Base-by-base conservation (phyloP, 2,329 filamentous ascomycete genomes). In the Coniosporium tulheliwenetii region DNA sequence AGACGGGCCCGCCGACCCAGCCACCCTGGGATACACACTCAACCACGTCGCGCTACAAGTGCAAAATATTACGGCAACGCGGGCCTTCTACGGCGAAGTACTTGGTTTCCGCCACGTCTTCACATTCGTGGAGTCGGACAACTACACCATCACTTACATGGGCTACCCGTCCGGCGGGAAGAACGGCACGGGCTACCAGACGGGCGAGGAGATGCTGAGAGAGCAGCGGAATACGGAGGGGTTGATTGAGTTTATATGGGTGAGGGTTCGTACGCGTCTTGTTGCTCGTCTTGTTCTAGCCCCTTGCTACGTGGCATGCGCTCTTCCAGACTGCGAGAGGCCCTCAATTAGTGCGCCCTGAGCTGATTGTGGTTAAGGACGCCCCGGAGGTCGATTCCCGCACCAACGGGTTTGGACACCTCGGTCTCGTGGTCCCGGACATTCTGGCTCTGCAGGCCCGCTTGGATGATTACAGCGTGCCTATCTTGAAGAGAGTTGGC, bases 121-220 rank as follows among this genome's bases (percentile, higher is more conserved):
- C 48, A 59, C 57, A 19, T 38, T 54, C n/a, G 45, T 54, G 29
- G 39, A 54, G 9, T 50, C 53, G 5, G 42, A 49, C 9, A 45
- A 52, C 30, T 56, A 52, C 39, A 52, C 50, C 16, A 48, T 62
- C 43, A 55, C 53, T 35, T 63, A 62, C 46, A 50, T 63, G 48
- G 56, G 50, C 33, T 55, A 61, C 42, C 47, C 51, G 26, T 54
- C 58, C 34, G 60, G 57, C 39, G 59, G 60, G n/a, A 50, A 50
- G 36, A 62, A 60, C 44, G 60, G 60, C 15, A 58, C 54, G 4
- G 60, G 55, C 9, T 61, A 53, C 41, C 59, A 62, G 46, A 60
- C 55, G 2, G 50, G 52, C 13, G 47, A 40, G 5, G 57, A 62
- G 44, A 46, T 62, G 36, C 39, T 45, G 14, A 47, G 52, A 7